Percentiles rank a stretch among this genome's conserved stretches.
Conservation (phyloP, 768 basidiomycete species). For the Sporobolomyces phaffii region DNA sequence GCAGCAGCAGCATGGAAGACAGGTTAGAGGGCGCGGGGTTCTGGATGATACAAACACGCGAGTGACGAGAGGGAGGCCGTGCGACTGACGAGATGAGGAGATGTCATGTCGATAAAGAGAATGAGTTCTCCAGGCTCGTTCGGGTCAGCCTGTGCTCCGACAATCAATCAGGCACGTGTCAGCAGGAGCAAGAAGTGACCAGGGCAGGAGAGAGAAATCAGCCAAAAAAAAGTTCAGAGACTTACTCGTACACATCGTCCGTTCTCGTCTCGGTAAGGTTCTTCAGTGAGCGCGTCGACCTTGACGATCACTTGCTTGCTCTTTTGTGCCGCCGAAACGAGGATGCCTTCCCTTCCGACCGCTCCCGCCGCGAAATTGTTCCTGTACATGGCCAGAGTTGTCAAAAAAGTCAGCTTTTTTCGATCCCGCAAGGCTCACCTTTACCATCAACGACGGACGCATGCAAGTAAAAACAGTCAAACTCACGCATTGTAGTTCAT, state of each 20-base stretch:
- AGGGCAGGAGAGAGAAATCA: not conserved
- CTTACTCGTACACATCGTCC: slow-evolving; percentile 26
- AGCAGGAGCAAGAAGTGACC: not conserved
- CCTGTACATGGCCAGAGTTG: no score
- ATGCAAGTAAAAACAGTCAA: no score
- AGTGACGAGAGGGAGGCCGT: not conserved
- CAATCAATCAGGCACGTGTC: not conserved
- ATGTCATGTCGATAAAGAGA: slow-evolving; percentile 7
- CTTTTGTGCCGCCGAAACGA: not conserved
- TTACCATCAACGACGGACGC: no score
- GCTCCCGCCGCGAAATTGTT: slow-evolving; percentile 29
- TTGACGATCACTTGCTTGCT: slow-evolving; percentile 21
- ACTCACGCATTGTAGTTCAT: slow-evolving; percentile 21
- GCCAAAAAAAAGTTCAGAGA: no score
- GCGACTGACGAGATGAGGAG: slow-evolving; percentile 24
- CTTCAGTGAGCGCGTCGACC: slow-evolving; percentile 35
- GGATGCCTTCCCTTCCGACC: slow-evolving; percentile 20
- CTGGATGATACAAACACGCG: not conserved
- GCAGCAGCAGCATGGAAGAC: not conserved
- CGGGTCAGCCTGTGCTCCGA: not conserved
- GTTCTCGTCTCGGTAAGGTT: slow-evolving; percentile 12
- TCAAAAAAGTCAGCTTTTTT: no score
- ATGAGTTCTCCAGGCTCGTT: slow-evolving; percentile 36
- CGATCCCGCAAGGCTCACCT: no score
- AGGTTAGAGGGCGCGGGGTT: no score